phyloP scores from a whole-genome alignment of 176 grass and related monocot species.

The Phragmites australis region DNA sequence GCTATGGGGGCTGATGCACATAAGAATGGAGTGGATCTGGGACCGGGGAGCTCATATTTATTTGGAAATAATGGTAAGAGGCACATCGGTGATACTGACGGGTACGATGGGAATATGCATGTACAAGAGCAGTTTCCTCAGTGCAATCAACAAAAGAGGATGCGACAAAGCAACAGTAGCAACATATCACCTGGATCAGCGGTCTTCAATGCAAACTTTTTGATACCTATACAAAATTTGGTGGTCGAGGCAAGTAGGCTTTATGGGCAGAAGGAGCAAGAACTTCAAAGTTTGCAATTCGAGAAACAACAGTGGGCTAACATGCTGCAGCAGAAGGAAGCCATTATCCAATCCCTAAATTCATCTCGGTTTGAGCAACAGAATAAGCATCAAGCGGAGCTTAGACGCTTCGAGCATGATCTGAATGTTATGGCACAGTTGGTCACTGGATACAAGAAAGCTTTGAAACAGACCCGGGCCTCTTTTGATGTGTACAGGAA shows the following conservation, averaged over 20 bases:
- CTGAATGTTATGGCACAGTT: constrained; percentile 72
- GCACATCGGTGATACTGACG: constrained; percentile 69
- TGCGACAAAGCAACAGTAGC: constrained; percentile 35
- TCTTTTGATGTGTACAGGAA: constrained; percentile 65
- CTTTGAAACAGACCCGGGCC: constrained; percentile 47
- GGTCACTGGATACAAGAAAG: constrained; percentile 55
- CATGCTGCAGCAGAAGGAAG: constrained; percentile 62
- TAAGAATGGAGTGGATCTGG: constrained; percentile 55
- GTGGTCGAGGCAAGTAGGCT: constrained; percentile 52
- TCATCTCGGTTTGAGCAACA: constrained; percentile 59
- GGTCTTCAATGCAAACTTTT: constrained; percentile 44
- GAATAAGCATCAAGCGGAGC: constrained; percentile 58
- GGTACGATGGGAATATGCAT: constrained; percentile 56
- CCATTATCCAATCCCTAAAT: constrained; percentile 58
- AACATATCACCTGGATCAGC: constrained; percentile 38
- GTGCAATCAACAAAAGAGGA: constrained; percentile 59
- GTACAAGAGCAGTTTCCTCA: constrained; percentile 48
- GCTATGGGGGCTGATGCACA: constrained; percentile 64
- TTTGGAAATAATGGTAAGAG: constrained; percentile 73
- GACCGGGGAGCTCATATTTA: constrained; percentile 50
- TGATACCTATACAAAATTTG: constrained; percentile 43
- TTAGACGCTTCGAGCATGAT: constrained; percentile 70
- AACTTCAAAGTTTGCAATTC: constrained; percentile 43
- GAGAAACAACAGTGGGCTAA: constrained; percentile 49
- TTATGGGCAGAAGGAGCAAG: constrained; percentile 60